Evolutionary conservation across 2,329 filamentous ascomycete species (phyloP).

Genomic region (Talaromyces amestolkiae): DNA sequence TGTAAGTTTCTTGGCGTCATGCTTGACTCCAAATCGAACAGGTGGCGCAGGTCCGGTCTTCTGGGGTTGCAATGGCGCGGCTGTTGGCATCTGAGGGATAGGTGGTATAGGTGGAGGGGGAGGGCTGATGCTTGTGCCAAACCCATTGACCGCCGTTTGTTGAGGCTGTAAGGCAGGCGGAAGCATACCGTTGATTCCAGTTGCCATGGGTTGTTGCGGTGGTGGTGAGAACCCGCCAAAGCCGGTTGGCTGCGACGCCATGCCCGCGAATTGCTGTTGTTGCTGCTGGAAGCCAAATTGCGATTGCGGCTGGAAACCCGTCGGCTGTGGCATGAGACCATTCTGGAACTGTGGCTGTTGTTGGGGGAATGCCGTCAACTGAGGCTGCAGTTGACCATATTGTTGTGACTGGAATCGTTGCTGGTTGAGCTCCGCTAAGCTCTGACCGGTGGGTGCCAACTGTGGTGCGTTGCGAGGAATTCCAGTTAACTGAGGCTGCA

Average conservation of each 20-base stretch:
- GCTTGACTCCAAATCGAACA: constrained; percentile 79
- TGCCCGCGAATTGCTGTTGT: constrained; percentile 31
- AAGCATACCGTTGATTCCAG: constrained; percentile 43
- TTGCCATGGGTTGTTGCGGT: constrained; percentile 44
- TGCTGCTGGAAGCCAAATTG: constrained; percentile 48
- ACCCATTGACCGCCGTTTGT: constrained; percentile 51
- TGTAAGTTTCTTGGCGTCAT: constrained; percentile 70
- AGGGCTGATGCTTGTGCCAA: constrained; percentile 47
- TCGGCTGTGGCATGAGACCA: constrained; percentile 46
- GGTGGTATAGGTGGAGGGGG: constrained; percentile 55
- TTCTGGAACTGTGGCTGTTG: constrained; percentile 24
- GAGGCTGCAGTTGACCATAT: constrained; percentile 52
- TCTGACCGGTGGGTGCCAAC: constrained; percentile 72
- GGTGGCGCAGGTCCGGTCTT: constrained; percentile 83
- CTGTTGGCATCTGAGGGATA: constrained; percentile 57
- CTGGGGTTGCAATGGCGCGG: constrained; percentile 67
- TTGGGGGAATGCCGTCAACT: constrained; percentile 29
- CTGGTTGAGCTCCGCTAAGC: constrained; percentile 69
- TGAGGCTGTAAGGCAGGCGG: constrained; percentile 47
- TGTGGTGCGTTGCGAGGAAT: constrained; percentile 55
- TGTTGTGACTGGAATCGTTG: constrained; percentile 59
- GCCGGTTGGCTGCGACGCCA: constrained; percentile 56
- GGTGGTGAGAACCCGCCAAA: constrained; percentile 41
- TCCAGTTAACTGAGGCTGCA: constrained; percentile 85
- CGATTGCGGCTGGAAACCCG: constrained; percentile 44